Base-by-base conservation (phyloP, 306 rosid genomes). In the Vigna hirtella region DNA sequence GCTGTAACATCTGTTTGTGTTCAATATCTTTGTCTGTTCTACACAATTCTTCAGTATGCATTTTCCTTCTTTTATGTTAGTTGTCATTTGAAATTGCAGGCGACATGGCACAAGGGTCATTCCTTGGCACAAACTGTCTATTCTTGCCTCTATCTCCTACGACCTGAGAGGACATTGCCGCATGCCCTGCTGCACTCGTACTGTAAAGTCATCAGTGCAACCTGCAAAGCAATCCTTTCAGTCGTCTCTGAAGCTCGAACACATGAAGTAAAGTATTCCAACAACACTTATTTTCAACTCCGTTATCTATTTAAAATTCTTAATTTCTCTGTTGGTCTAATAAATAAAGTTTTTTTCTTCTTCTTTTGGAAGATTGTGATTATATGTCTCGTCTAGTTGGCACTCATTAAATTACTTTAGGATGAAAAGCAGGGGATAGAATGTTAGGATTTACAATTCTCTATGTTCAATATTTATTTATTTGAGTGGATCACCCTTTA, bases 101-200 rank as follows among this genome's bases (percentile, higher is more conserved):
- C 98, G 22, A 95, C 98, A 83, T 95, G 98, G 98, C 98, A 95
- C 91, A 91, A 86, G 91, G 98, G 98, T 82, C 98, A 95, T 82
- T 91, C 98, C 61, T 82, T 95, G 90, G 96, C 97, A 32, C 98
- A 95, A 81, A 95, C 98, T 77, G 93, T 95, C 83, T 95, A 91
- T 89, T 92, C 98, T 26, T 95, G 98, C 83, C 88, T 95, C 81
- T 95, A 95, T 91, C 98, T 95, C 87, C 81, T 92, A 50, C 89
- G 85, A 81, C 93, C 86, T 42, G 98, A 91, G 49, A 92, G 98
- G 88, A 92, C 96, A 73, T 88, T 90, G 72, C 85, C 96, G 34
- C 90, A 95, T 87, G 86, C 96, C 69, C 78, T 95, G 74, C 84
- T 92, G 89, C 90, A 95, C 82, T 92, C 98, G 10, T 95, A 82